Conservation (phyloP, 129 eudicot genomes). For the Lactuca sativa region DNA sequence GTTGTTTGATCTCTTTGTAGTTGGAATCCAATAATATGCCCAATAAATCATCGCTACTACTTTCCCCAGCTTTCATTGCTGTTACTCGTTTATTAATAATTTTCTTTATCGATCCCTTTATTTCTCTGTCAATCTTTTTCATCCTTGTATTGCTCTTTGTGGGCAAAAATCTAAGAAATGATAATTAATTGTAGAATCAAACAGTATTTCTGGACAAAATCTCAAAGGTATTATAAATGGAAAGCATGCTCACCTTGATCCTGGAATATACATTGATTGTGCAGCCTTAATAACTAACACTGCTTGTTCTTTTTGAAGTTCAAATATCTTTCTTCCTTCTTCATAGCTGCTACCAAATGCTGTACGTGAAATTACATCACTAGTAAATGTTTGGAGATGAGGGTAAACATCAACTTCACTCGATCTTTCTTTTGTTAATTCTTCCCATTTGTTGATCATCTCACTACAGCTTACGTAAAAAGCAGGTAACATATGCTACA, state of each 20-base stretch:
- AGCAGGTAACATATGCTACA: slow-evolving; percentile 25
- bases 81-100: slow-evolving; percentile 21
- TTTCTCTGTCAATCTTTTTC: slow-evolving; percentile 13
- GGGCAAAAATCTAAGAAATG: slow-evolving; percentile 21
- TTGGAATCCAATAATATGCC: slow-evolving; percentile 31
- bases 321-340: slow-evolving; percentile 33
- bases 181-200: background rate
- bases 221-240: background rate
- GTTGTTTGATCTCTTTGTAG: slow-evolving; percentile 22
- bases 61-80: background rate
- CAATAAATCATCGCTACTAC: slow-evolving; percentile 15
- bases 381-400: slow-evolving; percentile 18
- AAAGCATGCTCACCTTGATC: slow-evolving; percentile 6
- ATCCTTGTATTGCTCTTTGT: slow-evolving; percentile 26
- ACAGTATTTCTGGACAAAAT: background rate
- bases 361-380: slow-evolving; percentile 24
- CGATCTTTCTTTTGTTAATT: slow-evolving; percentile 2
- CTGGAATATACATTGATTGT: slow-evolving; percentile 23
- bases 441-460: slow-evolving; percentile 30
- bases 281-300: background rate
- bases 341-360: slow-evolving; percentile 26
- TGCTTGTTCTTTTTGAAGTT: slow-evolving; percentile 18
- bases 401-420: slow-evolving; percentile 24
- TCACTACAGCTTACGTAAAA: slow-evolving; percentile 20
- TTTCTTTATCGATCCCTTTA: slow-evolving; percentile 13